Conservation (phyloP, 2,329 filamentous ascomycete genomes). For the Hypoxylon sp. region DNA sequence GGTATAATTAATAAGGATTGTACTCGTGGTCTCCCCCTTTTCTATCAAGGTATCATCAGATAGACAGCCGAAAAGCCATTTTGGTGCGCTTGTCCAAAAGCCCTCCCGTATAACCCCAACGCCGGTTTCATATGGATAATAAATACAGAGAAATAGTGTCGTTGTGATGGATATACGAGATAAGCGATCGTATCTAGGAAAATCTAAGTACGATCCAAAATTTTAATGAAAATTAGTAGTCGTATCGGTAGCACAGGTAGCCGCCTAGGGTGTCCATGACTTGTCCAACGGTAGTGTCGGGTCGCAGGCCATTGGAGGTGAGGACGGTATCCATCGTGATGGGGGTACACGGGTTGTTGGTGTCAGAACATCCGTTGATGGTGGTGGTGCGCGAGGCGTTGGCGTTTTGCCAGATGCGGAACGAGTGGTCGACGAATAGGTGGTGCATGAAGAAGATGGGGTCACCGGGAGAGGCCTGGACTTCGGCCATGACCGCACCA, state of each 20-base stretch:
- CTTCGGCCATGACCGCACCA: slow-evolving; percentile 55
- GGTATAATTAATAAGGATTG: slow-evolving; percentile 37
- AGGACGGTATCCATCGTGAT: slow-evolving; percentile 49
- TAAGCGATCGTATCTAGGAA: background rate
- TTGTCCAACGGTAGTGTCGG: slow-evolving; percentile 46
- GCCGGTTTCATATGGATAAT: slow-evolving; percentile 19
- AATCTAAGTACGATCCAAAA: background rate
- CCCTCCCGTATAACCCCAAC: slow-evolving; percentile 9
- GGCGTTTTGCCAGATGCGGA: slow-evolving; percentile 54
- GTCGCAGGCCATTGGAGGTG: slow-evolving; percentile 47
- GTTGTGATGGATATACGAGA: background rate
- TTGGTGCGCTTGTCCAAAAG: slow-evolving; percentile 10
- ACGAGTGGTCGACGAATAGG: slow-evolving; percentile 53
- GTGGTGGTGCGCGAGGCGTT: slow-evolving; percentile 47
- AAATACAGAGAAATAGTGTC: slow-evolving; percentile 16
- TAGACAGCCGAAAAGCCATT: slow-evolving; percentile 3
- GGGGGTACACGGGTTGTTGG: slow-evolving; percentile 47
- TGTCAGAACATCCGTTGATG: slow-evolving; percentile 50
- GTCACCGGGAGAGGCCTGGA: slow-evolving; percentile 53
- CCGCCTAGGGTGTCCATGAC: slow-evolving; percentile 50
- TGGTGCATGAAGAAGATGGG: slow-evolving; percentile 56
- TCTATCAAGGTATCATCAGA: slow-evolving; percentile 29
- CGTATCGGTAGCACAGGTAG: slow-evolving; percentile 52
- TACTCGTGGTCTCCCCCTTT: slow-evolving; percentile 14
- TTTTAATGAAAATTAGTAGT: slow-evolving; percentile 43